phyloP scores from a whole-genome alignment of 371 early-diverging fungal species.

The Zychaea mexicana region DNA sequence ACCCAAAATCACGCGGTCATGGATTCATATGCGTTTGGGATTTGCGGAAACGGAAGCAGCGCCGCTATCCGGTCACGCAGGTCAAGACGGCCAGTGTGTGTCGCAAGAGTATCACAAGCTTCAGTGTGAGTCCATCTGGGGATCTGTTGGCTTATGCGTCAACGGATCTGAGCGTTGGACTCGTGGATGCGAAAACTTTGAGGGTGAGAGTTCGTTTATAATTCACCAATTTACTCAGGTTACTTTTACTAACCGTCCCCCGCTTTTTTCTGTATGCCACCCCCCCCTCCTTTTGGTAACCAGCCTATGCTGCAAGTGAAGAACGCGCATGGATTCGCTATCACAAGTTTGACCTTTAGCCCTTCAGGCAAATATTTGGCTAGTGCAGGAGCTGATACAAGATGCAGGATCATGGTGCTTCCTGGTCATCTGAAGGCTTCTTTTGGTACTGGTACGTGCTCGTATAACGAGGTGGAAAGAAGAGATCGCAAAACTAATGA shows the following conservation, averaged over 20 bases:
- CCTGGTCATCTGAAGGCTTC: conserved; percentile 26
- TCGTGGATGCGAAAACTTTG: conserved; percentile 59
- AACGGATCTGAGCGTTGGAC: conserved; percentile 53
- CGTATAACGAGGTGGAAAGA: too few species aligned
- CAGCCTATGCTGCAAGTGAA: conserved; percentile 44
- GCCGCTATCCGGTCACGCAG: conserved; percentile 25
- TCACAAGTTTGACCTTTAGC: conserved; percentile 57
- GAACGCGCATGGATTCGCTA: conserved; percentile 53
- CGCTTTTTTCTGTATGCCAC: too few species aligned
- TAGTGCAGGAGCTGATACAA: conserved; percentile 62
- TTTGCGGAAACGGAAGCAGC: conserved; percentile 6
- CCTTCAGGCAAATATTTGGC: conserved; percentile 42
- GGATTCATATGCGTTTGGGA: conserved; percentile 44
- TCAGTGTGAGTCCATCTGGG: conserved; percentile 48
- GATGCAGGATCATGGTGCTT: conserved; percentile 45
- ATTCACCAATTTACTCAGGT: too few species aligned
- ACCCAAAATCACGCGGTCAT: conserved; percentile 25
- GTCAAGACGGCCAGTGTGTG: conserved; percentile 33
- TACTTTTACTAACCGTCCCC: too few species aligned
- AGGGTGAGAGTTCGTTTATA: conserved; percentile 34
- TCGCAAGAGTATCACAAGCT: conserved; percentile 37
- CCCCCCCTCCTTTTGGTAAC: not conserved
- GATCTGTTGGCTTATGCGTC: conserved; percentile 63
- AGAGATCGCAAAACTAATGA: conserved; percentile 13
- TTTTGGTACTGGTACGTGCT: conserved; percentile 18